Percentiles rank a stretch among this genome's conserved stretches.
phyloP scores from a whole-genome alignment of 192 early-diverging fungal species.

The Dispira parvispora region DNA sequence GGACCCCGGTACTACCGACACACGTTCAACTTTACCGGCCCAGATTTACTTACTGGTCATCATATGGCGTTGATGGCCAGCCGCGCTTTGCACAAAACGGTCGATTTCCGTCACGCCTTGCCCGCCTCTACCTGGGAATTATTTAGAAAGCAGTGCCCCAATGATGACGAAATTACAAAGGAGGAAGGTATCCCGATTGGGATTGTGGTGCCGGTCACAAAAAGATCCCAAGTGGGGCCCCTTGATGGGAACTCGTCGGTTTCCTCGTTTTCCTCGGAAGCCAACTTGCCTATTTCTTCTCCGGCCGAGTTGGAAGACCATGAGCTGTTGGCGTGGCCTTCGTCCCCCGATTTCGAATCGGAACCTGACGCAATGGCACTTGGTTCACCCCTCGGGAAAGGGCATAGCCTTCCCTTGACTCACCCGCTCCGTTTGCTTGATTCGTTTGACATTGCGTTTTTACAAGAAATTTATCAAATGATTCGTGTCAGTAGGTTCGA shows the following conservation, averaged over 20 bases:
- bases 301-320: not conserved
- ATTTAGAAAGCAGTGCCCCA: not conserved
- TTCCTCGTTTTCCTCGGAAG: not conserved
- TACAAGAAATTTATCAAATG: slow-evolving; percentile 4
- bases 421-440: not conserved
- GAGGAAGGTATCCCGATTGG: too few species aligned
- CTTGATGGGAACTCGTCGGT: not conserved
- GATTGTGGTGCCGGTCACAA: too few species aligned
- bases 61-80: not conserved
- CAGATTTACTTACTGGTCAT: slow-evolving; percentile 5
- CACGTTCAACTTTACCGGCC: slow-evolving; percentile 8
- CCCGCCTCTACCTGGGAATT: not conserved
- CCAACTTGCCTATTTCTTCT: not conserved
- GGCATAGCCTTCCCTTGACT: not conserved
- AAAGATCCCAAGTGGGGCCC: not conserved
- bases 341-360: not conserved
- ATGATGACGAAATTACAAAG: not conserved
- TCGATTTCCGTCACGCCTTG: not conserved
- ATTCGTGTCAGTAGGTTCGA: not conserved
- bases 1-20: not conserved
- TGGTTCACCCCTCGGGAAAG: not conserved
- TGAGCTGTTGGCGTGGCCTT: not conserved
- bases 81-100: not conserved
- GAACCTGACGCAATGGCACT: too few species aligned
- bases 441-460: not conserved